phyloP scores from a whole-genome alignment of 345 rosid genomes.

The Isatis tinctoria region DNA sequence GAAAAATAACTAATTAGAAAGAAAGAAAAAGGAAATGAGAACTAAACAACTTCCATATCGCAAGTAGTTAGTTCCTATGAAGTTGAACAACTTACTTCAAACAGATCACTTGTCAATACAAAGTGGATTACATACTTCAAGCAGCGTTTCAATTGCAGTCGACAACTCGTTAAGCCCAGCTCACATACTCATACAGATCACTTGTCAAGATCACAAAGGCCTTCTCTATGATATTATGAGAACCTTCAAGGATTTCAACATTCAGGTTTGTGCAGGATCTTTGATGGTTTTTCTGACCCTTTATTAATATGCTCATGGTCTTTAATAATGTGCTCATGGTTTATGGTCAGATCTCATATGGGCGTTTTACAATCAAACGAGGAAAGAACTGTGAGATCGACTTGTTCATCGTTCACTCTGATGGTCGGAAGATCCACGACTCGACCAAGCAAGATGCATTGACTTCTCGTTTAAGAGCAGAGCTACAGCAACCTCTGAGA shows the following conservation, averaged over 20 bases:
- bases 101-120: too few species aligned
- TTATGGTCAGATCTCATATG: constrained; percentile 70
- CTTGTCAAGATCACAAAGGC: constrained; percentile 87
- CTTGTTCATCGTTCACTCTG: constrained; percentile 78
- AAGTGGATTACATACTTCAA: constrained; percentile 35
- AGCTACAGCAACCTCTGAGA: constrained; percentile 74
- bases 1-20: too few species aligned
- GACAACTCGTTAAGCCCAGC: constrained; percentile 82
- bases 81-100: too few species aligned
- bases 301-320: neutral
- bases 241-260: constrained; percentile 88
- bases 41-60: too few species aligned
- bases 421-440: constrained; percentile 85
- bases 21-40: too few species aligned
- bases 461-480: constrained; percentile 58
- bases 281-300: neutral
- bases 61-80: too few species aligned
- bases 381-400: constrained; percentile 72
- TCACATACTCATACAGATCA: constrained; percentile 83
- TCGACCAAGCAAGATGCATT: constrained; percentile 70
- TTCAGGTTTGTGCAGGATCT: constrained; percentile 55
- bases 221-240: constrained; percentile 92
- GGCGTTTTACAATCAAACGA: constrained; percentile 64
- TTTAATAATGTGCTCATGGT: neutral
- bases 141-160: constrained; percentile 50